A percentile compares a stretch with the other conserved stretches of the same genome.
Conservation (phyloP, 441 rosid species). For the Pelargonium fulgidum region DNA sequence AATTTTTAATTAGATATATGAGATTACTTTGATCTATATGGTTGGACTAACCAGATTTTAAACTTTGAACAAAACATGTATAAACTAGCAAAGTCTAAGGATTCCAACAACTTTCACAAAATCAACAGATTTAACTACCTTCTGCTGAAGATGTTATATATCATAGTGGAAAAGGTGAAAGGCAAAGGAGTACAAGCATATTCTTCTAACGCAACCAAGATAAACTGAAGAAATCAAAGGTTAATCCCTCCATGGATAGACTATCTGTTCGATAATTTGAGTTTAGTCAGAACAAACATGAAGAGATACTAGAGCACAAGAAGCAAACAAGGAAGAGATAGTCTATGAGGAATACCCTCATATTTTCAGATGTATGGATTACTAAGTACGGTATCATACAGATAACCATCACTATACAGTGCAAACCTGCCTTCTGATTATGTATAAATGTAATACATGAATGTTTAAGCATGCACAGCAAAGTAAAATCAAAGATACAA, state of each 20-base stretch:
- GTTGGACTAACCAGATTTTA: slow-evolving; percentile 4
- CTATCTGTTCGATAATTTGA: neutral
- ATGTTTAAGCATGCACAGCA: too few species aligned
- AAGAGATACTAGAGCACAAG: neutral
- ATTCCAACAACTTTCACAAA: neutral
- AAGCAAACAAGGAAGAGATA: too few species aligned
- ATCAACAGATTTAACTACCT: neutral
- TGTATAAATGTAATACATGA: too few species aligned
- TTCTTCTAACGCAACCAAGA: neutral
- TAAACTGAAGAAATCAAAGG: neutral
- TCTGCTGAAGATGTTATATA: neutral
- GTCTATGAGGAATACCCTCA: too few species aligned
- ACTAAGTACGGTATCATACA: too few species aligned
- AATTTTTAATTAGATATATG: neutral
- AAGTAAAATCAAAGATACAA: too few species aligned
- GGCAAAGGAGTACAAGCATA: neutral
- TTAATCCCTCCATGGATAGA: neutral
- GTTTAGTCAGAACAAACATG: neutral
- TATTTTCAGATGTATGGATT: too few species aligned
- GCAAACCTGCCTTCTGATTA: too few species aligned
- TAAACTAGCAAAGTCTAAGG: neutral
- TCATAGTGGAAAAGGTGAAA: neutral
- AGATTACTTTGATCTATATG: slow-evolving; percentile 1
- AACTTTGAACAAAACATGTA: neutral
- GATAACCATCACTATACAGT: too few species aligned